Evolutionary conservation across 805 yeast genomes (phyloP), one percentile per base, ranked within the genome.

Genomic region (Brettanomyces sp.): DNA sequence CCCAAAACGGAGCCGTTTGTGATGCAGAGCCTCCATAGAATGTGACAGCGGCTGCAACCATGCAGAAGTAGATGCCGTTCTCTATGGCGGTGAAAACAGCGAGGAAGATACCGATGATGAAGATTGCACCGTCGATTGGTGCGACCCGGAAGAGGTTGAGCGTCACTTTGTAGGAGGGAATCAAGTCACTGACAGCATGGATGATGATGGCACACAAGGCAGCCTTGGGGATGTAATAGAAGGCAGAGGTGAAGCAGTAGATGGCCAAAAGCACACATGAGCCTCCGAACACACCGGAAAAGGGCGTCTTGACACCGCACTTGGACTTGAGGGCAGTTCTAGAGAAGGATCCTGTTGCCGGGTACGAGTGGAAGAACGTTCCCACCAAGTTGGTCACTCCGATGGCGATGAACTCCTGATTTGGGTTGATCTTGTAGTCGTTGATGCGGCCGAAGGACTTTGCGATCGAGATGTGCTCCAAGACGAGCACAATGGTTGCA

Each of bases 301-400:
- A 69, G 34, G 97, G 97, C 21, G 97, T 90, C 60, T 89, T 78
- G 41, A 90, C 97, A 62, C 95, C 95, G 74, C 96, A 90, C 67
- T 90, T 90, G 44, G 95, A 82, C 67, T 91, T 90, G 57, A 90
- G 74, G 6, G 97, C 97, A 40, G 96, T 85, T 70, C 97, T 82
- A 18, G 95, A 85, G 65, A 90, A 90, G 1, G 97, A 90, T 41
- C 97, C 97, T 4, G 97, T 90, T 6, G 95, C 89, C 7, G 97
- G 97, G 63, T 90, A 90, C 6, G 97, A 96, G 58, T 79, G 75
- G 76, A 90, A 90, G 60, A 89, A 87, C 21, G 95, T 87, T 55
- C 96, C 96, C 55, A 90, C 73, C 62, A 90, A 73, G 66, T 90
- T 90, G 45, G 93, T 83, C 41, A 84, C 85, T 58, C 97, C 97